Evolutionary conservation across 176 grass and related monocot genomes (phyloP).

Genomic region (Bolboschoenus planiculmis): DNA sequence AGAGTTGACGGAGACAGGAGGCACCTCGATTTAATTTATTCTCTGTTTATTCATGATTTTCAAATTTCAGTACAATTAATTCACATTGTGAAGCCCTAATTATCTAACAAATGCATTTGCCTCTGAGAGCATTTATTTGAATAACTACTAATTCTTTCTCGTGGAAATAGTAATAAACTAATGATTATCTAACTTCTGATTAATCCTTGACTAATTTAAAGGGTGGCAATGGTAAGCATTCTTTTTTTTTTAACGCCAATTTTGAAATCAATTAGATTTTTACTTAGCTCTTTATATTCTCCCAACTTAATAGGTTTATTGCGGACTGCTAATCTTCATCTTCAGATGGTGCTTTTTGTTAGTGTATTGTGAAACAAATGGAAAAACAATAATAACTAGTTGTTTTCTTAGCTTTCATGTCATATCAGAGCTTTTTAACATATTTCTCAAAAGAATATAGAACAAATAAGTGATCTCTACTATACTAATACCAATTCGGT

Average conservation of each 20-base stretch:
- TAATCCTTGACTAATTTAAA: not conserved
- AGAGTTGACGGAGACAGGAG: not conserved
- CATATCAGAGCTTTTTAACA: not conserved
- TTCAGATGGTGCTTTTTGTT: not conserved
- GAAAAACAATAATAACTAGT: not conserved
- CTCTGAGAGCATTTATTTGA: not conserved
- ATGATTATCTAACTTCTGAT: not conserved
- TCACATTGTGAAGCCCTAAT: not conserved
- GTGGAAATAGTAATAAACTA: not conserved
- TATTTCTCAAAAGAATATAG: not conserved
- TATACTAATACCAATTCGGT: not conserved
- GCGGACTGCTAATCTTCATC: not conserved
- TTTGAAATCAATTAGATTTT: not conserved
- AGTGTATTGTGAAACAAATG: not conserved
- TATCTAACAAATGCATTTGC: not conserved
- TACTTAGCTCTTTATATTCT: not conserved
- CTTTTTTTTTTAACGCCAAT: not conserved
- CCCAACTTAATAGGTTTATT: not conserved
- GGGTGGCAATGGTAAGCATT: not conserved
- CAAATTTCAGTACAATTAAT: not conserved
- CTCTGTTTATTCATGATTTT: not conserved
- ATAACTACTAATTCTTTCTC: not conserved
- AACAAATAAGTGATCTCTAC: not conserved
- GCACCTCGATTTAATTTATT: not conserved
- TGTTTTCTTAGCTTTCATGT: not conserved